Base-by-base conservation (phyloP, 202 grass and related monocot genomes). In the Schoenoplectus tabernaemontani region DNA sequence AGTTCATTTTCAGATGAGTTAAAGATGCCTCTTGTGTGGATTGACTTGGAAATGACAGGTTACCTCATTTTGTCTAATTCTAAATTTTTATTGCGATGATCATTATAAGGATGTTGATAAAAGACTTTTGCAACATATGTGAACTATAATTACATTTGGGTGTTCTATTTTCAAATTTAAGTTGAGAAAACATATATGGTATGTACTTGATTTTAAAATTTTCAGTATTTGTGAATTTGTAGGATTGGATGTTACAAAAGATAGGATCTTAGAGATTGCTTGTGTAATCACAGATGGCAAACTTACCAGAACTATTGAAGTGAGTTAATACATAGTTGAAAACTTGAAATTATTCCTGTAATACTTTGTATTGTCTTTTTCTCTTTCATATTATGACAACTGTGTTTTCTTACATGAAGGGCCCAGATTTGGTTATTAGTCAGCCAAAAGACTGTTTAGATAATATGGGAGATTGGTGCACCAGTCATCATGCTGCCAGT, bases 1-100 rank as follows among this genome's bases (percentile, higher is more conserved):
- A 70, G 72, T 16, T 81, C 82, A 78, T 93, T 81, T 20, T 89
- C 83, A 13, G 23, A 57, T 80, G 71, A 85, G 64, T 91, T 87
- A 80, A 89, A 34, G 76, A 88, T 89, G 88, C 88, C 93, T 61
- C 90, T 93, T 63, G 93, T 93, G 37, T 97, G 93, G 90, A 93
- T 97, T 76, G 93, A 97, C 82, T 78, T 97, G 87, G 90, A 97
- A 97, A 93, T 97, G 93, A 93, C 90, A 28, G 93, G 90, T 97
- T 7, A 77, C 59, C 81, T 16, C 50, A 42, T 42, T 86, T 64
- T 2, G 1, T 63, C 36, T 58, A 65, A 51, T 48, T 64, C 62
- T 50, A 48, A 50, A 13, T 61, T 69, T 26, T 36, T 79, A 34
- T 47, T 50, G 76, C 24, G n/a, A 53, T 81, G 15, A 34, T n/a